Evolutionary conservation across 257 asterid species (phyloP).

Genomic region (Verbena officinalis): DNA sequence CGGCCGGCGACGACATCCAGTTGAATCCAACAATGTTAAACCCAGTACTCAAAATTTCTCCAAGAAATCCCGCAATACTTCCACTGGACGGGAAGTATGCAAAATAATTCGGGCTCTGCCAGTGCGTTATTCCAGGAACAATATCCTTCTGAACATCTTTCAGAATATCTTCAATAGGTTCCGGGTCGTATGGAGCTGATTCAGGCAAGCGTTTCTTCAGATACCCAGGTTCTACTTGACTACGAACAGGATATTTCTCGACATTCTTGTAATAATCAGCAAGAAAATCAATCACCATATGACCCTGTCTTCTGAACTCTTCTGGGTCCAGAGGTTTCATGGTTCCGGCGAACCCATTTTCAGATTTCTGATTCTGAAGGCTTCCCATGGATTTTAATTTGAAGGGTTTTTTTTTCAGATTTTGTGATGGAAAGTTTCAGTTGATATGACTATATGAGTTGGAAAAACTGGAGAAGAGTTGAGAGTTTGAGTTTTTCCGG

Average conservation of each 20-base stretch:
- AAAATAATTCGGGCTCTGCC: constrained; percentile 81
- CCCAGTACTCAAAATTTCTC: constrained; percentile 73
- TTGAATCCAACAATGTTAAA: constrained; percentile 77
- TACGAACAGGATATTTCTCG: constrained; percentile 68
- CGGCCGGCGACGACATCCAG: constrained; percentile 90
- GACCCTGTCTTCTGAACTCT: constrained; percentile 67
- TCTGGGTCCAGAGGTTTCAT: constrained; percentile 70
- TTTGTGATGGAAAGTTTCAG: constrained; percentile 20
- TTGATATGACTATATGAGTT: constrained; percentile 18
- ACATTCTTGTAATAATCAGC: constrained; percentile 77
- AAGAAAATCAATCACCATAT: constrained; percentile 63
- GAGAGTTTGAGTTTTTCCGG: background rate
- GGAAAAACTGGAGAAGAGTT: background rate
- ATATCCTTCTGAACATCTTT: constrained; percentile 58
- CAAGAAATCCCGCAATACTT: constrained; percentile 74
- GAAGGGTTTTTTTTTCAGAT: background rate
- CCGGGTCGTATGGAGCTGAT: constrained; percentile 59
- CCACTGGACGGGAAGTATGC: constrained; percentile 77
- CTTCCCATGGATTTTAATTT: constrained; percentile 40
- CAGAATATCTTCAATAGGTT: constrained; percentile 60
- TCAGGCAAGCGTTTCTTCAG: constrained; percentile 58
- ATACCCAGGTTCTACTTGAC: constrained; percentile 79
- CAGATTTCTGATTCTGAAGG: constrained; percentile 40
- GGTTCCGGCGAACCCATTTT: constrained; percentile 33
- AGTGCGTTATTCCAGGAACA: constrained; percentile 75